Evolutionary conservation across 306 rosid species (phyloP).

Genomic region (Spatholobus suberectus): DNA sequence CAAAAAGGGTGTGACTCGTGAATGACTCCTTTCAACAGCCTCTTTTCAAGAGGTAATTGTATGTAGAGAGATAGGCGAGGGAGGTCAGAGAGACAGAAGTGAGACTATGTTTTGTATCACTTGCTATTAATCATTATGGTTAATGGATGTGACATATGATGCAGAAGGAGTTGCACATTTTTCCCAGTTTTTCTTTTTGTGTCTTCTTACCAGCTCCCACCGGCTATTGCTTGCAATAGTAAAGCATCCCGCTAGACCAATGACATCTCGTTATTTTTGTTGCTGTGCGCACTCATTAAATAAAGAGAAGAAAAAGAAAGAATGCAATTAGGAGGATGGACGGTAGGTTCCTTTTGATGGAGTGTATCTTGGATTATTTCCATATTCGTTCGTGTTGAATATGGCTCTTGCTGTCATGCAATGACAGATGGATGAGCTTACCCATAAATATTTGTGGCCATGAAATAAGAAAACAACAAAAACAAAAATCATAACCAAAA

Average conservation of each 20-base stretch:
- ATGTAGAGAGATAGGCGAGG: conserved; percentile 41
- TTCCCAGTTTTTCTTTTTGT: neutral
- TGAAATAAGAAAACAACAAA: neutral
- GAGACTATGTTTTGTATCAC: conserved; percentile 38
- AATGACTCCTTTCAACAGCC: conserved; percentile 18
- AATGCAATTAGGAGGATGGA: conserved; percentile 9
- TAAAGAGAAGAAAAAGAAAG: conserved; percentile 15
- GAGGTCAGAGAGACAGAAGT: conserved; percentile 9
- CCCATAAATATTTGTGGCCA: neutral
- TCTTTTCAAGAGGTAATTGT: conserved; percentile 40
- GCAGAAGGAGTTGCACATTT: conserved; percentile 23
- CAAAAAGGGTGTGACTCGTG: conserved; percentile 13
- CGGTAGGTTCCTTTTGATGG: neutral
- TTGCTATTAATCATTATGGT: conserved; percentile 30
- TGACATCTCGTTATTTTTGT: neutral
- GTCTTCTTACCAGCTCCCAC: neutral
- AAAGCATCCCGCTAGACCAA: neutral
- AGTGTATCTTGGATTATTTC: neutral
- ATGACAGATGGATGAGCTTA: neutral
- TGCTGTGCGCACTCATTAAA: conserved; percentile 27
- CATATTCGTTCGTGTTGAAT: neutral
- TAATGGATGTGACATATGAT: conserved; percentile 37
- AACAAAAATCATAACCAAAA: neutral
- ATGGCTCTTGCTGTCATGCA: neutral
- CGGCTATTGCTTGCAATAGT: neutral